Percentiles rank a stretch among this genome's conserved stretches.
Evolutionary conservation across 2,329 filamentous ascomycete species (phyloP).

Genomic region (Diaporthe citrichinensis): DNA sequence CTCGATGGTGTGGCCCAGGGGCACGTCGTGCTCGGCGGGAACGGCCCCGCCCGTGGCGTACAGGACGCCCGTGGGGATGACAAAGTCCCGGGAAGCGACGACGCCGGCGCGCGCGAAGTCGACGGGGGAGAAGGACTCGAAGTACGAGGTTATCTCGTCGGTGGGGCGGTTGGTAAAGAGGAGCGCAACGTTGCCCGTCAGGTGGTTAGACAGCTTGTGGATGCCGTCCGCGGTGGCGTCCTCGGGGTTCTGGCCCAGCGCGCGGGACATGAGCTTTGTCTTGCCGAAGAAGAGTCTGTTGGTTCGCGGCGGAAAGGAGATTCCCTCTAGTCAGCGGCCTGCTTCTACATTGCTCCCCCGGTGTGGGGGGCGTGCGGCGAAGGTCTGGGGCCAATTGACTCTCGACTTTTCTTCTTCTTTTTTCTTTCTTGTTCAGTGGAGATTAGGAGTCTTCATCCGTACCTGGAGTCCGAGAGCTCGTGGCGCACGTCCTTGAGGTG

Average conservation of each 20-base stretch:
- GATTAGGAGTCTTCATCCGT: conserved; percentile 48
- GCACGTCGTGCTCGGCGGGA: conserved; percentile 84
- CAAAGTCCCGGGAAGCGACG: conserved; percentile 80
- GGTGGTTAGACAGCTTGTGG: conserved; percentile 75
- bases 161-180: conserved; percentile 88
- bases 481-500: conserved; percentile 92
- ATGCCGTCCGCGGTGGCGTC: conserved; percentile 87
- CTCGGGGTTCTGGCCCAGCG: conserved; percentile 83
- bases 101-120: conserved; percentile 95
- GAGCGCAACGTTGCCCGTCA: conserved; percentile 88
- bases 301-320: conserved; percentile 3
- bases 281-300: conserved; percentile 96
- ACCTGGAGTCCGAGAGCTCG: conserved; percentile 89
- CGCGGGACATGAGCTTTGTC: conserved; percentile 98
- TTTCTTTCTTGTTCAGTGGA: background rate
- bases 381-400: conserved; percentile 26
- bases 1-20: conserved; percentile 89
- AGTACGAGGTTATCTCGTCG: conserved; percentile 77
- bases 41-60: conserved; percentile 86
- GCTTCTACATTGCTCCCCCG: conserved; percentile 21
- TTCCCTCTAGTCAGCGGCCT: conserved; percentile 19
- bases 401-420: background rate
- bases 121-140: conserved; percentile 78
- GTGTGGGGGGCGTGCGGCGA: conserved; percentile 1
- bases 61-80: conserved; percentile 86